phyloP scores from a whole-genome alignment of 805 yeast species.

The Pichia scutulata region DNA sequence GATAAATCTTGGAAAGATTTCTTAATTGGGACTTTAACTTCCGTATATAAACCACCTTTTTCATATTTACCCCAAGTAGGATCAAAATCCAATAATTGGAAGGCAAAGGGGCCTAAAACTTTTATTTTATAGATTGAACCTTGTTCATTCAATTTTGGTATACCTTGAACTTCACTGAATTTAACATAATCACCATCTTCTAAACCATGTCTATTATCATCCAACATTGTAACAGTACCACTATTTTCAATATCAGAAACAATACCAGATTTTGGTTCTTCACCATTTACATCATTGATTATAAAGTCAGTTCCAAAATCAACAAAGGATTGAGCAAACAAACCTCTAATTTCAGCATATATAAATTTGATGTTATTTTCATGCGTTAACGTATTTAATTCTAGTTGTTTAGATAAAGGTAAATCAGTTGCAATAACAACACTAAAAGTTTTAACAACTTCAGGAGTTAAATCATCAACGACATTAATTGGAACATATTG shows the following conservation, averaged over 20 bases:
- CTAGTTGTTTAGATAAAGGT: conserved; percentile 64
- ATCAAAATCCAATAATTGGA: conserved; percentile 53
- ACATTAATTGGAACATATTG: conserved; percentile 82
- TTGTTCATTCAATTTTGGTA: conserved; percentile 56
- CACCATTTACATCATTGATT: conserved; percentile 82
- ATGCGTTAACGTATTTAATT: conserved; percentile 71
- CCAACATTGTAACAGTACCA: conserved; percentile 91
- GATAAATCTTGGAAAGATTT: conserved; percentile 55
- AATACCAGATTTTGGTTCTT: conserved; percentile 82
- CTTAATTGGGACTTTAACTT: conserved; percentile 76
- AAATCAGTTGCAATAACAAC: conserved; percentile 81
- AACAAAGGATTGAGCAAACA: conserved; percentile 82
- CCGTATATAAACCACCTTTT: conserved; percentile 86
- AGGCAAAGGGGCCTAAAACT: conserved; percentile 93
- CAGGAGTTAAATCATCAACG: conserved; percentile 46
- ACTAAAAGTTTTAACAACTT: conserved; percentile 51
- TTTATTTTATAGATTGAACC: conserved; percentile 68
- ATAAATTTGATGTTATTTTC: conserved; percentile 68
- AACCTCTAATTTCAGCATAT: conserved; percentile 74
- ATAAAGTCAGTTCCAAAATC: conserved; percentile 83
- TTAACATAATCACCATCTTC: conserved; percentile 89
- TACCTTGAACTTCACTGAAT: conserved; percentile 79
- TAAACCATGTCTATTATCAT: conserved; percentile 86
- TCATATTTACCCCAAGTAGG: conserved; percentile 52
- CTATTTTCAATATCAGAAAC: conserved; percentile 80